Base-by-base conservation (phyloP, 2,329 filamentous ascomycete species). In the Hypomyces perniciosus region DNA sequence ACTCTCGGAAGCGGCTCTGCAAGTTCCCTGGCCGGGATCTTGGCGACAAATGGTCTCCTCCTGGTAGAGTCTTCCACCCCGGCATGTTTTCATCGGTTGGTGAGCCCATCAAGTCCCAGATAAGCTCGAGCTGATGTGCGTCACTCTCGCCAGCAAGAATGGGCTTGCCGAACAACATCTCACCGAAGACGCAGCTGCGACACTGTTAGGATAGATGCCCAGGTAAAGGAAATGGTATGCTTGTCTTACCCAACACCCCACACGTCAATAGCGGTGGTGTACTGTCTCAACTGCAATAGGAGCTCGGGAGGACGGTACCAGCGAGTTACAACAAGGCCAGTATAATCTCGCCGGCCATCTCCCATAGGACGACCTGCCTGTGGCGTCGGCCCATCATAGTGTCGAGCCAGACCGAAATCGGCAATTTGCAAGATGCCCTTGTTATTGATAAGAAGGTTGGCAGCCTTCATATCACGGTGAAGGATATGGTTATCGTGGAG, bases 391-490 rank as follows among this genome's bases (percentile, higher is more conserved):
- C 95, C 93, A 56, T 96, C 90, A 65, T 96, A 99, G 61, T 95
- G 88, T 62, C 93, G 80, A 6, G 93, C 93, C 33, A 99, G 79
- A 60, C 93, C 93, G 62, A 99, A 99, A 73, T 99, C 93, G 39
- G 90, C 93, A 69, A 99, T 97, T 68, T 97, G 92, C 8, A 99
- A 79, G 50, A 96, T 85, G 26, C 93, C 93, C 50, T 83, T 79
- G 69, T 99, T 97, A 72, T 88, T 95, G 70, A 99, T 99, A 53
- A 99, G 81, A 31, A 99, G 78, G 65, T 99, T 99, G 63, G 93
- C 93, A 2, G 93, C 93, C 73, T 99, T 99, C 91, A 99, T 97
- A 64, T 99, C 93, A 65, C 93, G 85, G 67, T 99, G 93, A 27
- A 99, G 75, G 57, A 99, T 97, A 61, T 86, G 80, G 64, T 80